These are phyloP conservation scores for Amaranthus tricolor DNA, from an alignment of 179 eudicot species.

Conservation along the genomic window DNA sequence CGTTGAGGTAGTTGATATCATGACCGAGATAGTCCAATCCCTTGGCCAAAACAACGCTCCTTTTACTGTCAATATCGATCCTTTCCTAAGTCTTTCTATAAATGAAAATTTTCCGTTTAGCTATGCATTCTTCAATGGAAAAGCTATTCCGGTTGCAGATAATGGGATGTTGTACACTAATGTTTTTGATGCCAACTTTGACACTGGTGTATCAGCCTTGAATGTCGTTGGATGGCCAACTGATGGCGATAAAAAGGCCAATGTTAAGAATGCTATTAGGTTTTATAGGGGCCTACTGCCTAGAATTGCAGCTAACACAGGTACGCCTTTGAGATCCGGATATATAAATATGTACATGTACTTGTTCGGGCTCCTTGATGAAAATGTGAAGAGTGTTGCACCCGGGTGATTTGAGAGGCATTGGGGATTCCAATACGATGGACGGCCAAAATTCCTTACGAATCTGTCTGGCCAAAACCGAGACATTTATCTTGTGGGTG, in stretches of 20 bases:
- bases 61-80: conserved; percentile 71
- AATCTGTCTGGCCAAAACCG: conserved; percentile 51
- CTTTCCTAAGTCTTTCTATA: conserved; percentile 66
- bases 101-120: conserved; percentile 54
- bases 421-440: conserved; percentile 84
- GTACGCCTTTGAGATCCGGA: conserved; percentile 76
- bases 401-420: conserved; percentile 88
- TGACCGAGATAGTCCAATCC: conserved; percentile 61
- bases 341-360: conserved; percentile 48
- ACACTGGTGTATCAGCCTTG: conserved; percentile 68
- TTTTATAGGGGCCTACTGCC: conserved; percentile 60
- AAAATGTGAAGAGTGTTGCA: conserved; percentile 69
- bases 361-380: conserved; percentile 68
- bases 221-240: conserved; percentile 51
- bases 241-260: conserved; percentile 65
- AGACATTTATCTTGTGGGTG: conserved; percentile 47
- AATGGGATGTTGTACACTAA: conserved; percentile 54
- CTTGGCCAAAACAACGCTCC: conserved; percentile 64
- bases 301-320: conserved; percentile 40
- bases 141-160: conserved; percentile 40
- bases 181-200: conserved; percentile 79
- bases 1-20: conserved; percentile 42
- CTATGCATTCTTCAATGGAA: conserved; percentile 80
- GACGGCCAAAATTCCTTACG: conserved; percentile 65
- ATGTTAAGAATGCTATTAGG: conserved; percentile 38